Evolutionary conservation across 768 basidiomycete genomes (phyloP).

Genomic region (Suillus sp.): DNA sequence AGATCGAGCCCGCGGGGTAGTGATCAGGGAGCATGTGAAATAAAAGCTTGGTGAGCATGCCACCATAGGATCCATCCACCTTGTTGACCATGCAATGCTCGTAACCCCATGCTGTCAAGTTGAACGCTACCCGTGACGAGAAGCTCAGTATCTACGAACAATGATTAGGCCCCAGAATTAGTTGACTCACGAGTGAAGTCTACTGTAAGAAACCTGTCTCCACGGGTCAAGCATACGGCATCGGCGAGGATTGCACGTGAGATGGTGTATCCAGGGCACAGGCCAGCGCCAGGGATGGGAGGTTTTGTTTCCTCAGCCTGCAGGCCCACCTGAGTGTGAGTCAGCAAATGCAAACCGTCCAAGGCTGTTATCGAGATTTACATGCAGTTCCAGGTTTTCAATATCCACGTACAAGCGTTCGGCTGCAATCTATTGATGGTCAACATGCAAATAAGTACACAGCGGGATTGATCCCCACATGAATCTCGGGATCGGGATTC

Average conservation of each 20-base stretch:
- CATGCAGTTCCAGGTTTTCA: slow-evolving; percentile 80
- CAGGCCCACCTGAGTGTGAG: slow-evolving; percentile 51
- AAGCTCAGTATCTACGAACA: slow-evolving; percentile 13
- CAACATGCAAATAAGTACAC: background rate
- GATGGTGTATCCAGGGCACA: slow-evolving; percentile 84
- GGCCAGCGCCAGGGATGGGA: slow-evolving; percentile 66
- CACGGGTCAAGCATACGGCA: slow-evolving; percentile 73
- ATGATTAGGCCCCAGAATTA: background rate
- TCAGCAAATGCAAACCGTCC: slow-evolving; percentile 1
- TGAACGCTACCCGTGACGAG: slow-evolving; percentile 56
- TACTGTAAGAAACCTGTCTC: slow-evolving; percentile 77
- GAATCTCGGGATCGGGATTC: slow-evolving; percentile 62
- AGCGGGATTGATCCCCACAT: slow-evolving; percentile 39
- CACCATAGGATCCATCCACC: slow-evolving; percentile 73
- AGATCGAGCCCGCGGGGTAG: slow-evolving; percentile 64
- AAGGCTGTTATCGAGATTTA: slow-evolving; percentile 33
- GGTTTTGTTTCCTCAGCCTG: slow-evolving; percentile 74
- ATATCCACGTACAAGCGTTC: slow-evolving; percentile 68
- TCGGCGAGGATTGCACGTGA: slow-evolving; percentile 84
- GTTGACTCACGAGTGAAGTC: slow-evolving; percentile 70
- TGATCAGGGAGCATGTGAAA: slow-evolving; percentile 70
- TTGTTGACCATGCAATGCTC: slow-evolving; percentile 65
- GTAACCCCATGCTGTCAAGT: slow-evolving; percentile 81
- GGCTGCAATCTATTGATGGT: slow-evolving; percentile 53
- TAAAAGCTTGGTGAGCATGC: slow-evolving; percentile 71